Conservation (phyloP, 2,329 filamentous ascomycete species). For the Alternaria sp. region DNA sequence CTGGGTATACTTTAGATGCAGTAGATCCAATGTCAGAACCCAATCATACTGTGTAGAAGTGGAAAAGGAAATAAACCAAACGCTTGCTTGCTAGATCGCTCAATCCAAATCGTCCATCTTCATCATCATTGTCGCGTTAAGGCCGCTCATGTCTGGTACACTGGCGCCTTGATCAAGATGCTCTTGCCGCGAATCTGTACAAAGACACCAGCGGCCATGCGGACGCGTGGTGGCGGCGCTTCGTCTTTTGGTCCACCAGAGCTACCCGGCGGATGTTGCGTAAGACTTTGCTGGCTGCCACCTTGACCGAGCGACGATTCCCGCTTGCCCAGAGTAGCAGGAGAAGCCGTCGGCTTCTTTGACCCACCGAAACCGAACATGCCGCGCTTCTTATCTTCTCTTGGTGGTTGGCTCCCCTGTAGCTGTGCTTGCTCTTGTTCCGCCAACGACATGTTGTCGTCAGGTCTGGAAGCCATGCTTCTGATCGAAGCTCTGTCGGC, state of each 20-base stretch:
- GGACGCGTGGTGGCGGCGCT: constrained; percentile 51
- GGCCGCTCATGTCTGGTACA: constrained; percentile 48
- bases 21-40: constrained; percentile 11
- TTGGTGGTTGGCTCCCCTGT: constrained; percentile 33
- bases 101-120: constrained; percentile 16
- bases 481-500: constrained; percentile 49
- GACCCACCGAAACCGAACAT: constrained; percentile 55
- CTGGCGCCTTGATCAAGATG: constrained; percentile 58
- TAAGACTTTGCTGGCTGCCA: constrained; percentile 45
- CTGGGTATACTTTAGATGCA: constrained; percentile 27
- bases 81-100: constrained; percentile 23
- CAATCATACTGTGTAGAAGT: constrained; percentile 13
- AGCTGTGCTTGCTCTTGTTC: constrained; percentile 45
- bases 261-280: constrained; percentile 49
- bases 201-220: constrained; percentile 56
- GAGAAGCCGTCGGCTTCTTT: constrained; percentile 44
- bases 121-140: not conserved
- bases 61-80: constrained; percentile 14
- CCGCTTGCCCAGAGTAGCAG: constrained; percentile 48
- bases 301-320: constrained; percentile 48
- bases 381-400: constrained; percentile 46
- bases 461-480: constrained; percentile 42
- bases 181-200: constrained; percentile 58
- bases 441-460: constrained; percentile 35
- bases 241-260: constrained; percentile 50